Evolutionary conservation across 352 stramenopile species (phyloP).

Genomic region (Globisporangium sylvaticum): DNA sequence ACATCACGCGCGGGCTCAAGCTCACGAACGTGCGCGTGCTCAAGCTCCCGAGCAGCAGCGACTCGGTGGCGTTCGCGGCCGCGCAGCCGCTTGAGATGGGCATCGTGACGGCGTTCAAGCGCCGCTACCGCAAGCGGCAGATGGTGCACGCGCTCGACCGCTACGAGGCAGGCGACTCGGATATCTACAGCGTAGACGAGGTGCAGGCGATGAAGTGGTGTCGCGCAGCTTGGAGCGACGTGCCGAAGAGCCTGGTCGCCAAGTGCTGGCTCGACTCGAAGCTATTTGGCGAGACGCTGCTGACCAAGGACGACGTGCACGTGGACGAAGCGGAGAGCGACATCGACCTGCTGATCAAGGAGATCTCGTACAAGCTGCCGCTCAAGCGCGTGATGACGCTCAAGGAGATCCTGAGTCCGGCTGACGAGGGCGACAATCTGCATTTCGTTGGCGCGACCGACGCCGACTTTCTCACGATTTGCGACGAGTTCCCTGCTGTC

Average conservation of each 20-base stretch:
- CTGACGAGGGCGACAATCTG: constrained; percentile 11
- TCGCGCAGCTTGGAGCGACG: constrained; percentile 13
- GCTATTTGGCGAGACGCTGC: constrained; percentile 8
- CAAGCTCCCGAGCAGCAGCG: neutral
- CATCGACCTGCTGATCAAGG: constrained; percentile 14
- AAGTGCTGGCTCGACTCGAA: constrained; percentile 14
- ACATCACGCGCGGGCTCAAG: constrained; percentile 22
- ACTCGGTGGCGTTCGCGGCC: neutral
- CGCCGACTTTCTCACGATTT: constrained; percentile 10
- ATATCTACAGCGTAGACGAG: constrained; percentile 13
- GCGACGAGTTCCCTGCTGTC: constrained; percentile 8
- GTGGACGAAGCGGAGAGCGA: constrained; percentile 6
- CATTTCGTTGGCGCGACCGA: constrained; percentile 16
- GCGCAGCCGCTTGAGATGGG: constrained; percentile 11
- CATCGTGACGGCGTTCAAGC: constrained; percentile 25
- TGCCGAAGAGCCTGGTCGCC: constrained; percentile 9
- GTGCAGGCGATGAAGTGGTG: constrained; percentile 17
- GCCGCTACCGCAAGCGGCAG: constrained; percentile 23
- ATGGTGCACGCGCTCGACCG: constrained; percentile 18
- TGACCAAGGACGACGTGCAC: neutral
- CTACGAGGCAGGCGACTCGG: constrained; percentile 10
- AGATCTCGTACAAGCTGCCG: constrained; percentile 12
- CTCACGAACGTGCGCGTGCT: constrained; percentile 26
- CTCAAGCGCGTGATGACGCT: constrained; percentile 16
- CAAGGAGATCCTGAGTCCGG: constrained; percentile 16